Evolutionary conservation across 495 filamentous ascomycete genomes (phyloP), one percentile per base, ranked within the genome.

Genomic region (Penicillium atrosanguineum): DNA sequence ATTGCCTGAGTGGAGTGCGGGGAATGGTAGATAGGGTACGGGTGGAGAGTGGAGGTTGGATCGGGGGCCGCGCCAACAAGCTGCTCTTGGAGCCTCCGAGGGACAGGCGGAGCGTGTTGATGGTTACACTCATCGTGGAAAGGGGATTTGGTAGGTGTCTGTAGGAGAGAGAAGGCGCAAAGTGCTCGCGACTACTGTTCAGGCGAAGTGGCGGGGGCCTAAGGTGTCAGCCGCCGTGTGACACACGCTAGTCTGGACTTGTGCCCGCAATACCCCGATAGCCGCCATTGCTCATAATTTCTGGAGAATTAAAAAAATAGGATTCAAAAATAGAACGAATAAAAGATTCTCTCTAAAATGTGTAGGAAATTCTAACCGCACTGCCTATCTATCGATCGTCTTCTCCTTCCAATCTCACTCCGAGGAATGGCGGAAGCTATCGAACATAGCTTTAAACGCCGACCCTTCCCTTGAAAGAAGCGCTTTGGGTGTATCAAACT

Each of bases 401-500:
- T 11, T 7, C 4, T 26, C 2, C 23, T 19, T 3, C 2, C 6
- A 7, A 3, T 9, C 1, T 51, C 48, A 51, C 28, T 43, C 48
- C 3, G 48, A 40, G 4, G 25, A 42, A 46, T 51, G 23, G 8
- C 59, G 45, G 38, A 59, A 53, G 7, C 47, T 58, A 29, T 61
- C 42, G 16, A 56, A 62, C 47, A 62, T 36, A 40, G 31, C 19
- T 31, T 45, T 65, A 38, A 65, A 65, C 1, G 56, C 59, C 11
- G 56, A 57, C 12, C 40, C 53, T 25, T 62, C 62, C 23, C 28
- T 53, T 23, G 50, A 55, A 19, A 65, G 40, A 20, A 65, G 53
- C n/a, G 47, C 28, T 31, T 48, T 47, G 0, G 64, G 64, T 15
- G 50, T 47, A 56, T 67, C 70, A 15, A 61, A 65, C 28, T 73